These are phyloP conservation scores for Erythrophleum ivorense DNA, from an alignment of 331 rosid genomes.

Conservation along the genomic window DNA sequence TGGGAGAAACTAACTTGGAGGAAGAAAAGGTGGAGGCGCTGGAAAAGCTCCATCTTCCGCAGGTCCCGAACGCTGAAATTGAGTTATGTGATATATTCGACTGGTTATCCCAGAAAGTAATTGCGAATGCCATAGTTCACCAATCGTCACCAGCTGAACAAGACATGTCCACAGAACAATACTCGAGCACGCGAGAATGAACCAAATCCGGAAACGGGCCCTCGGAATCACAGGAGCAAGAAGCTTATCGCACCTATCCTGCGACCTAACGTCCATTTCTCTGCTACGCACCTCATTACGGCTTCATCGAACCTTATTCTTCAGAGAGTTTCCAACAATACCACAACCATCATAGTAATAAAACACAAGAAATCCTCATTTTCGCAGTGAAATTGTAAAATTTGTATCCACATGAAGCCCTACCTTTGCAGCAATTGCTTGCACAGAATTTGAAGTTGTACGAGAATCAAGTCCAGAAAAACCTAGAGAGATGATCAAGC, in stretches of 20 bases:
- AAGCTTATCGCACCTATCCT: constrained; percentile 73
- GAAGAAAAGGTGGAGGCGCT: constrained; percentile 58
- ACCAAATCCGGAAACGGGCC: constrained; percentile 89
- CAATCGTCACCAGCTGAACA: constrained; percentile 84
- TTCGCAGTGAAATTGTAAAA: constrained; percentile 30
- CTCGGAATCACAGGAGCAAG: constrained; percentile 67
- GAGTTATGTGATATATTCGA: constrained; percentile 61
- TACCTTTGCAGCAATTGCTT: neutral
- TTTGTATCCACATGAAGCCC: neutral
- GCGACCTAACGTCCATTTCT: constrained; percentile 94
- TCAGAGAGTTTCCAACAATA: constrained; percentile 17
- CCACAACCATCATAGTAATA: constrained; percentile 26
- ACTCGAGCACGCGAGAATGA: constrained; percentile 80
- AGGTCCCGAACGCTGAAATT: constrained; percentile 39
- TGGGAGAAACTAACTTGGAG: constrained; percentile 66
- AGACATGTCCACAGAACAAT: constrained; percentile 92
- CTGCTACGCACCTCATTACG: constrained; percentile 65
- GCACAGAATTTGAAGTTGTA: constrained; percentile 24
- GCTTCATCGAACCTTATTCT: constrained; percentile 65
- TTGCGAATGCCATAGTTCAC: constrained; percentile 81
- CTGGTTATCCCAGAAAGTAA: constrained; percentile 66
- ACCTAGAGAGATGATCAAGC: constrained; percentile 26
- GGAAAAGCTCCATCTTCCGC: constrained; percentile 31
- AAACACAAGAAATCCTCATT: neutral
- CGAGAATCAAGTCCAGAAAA: constrained; percentile 28